Evolutionary conservation across 805 yeast genomes (phyloP), one percentile per base, ranked within the genome.

Genomic region (Wickerhamomyces kurtzmanii): DNA sequence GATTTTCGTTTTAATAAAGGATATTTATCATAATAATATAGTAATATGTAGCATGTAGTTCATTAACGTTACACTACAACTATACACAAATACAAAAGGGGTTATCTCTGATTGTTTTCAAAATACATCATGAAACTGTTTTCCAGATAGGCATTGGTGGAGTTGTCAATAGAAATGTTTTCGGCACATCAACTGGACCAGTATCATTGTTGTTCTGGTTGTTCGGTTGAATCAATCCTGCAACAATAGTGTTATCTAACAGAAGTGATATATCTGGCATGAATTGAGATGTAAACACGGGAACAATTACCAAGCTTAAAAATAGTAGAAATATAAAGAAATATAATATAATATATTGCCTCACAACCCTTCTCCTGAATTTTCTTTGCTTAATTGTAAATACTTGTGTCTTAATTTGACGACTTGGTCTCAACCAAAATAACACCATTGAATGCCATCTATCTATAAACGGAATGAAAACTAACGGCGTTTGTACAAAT

Each of bases 141-240:
- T 41, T 53, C 28, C 56, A 47, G 1, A 34, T 38, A 2, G 55
- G 55, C 30, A 33, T 27, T 6, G 55, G 39, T 0, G 63, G 62
- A 9, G 59, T 57, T 1, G 58, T 55, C 5, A 60, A 52, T 11
- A 56, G 37, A 11, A 73, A 57, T 8, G 55, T 50, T 1, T 50
- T 29, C 1, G 81, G 78, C 0, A 79, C 80, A 26, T 49, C 49
- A 0, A 43, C 56, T 2, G 51, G 45, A 0, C 84, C 85, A 0
- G 85, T 77, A 43, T 78, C 85, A 40, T 78, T 75, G 37, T 75
- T 73, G 24, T 67, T 58, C 42, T 75, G 82, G 22, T 53, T 43
- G 21, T 55, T 64, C 2, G 86, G 85, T 45, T 78, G 86, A 6
- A 75, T 44, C 22, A 74, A 39, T 3, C 69, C 69, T n/a, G 38